Evolutionary conservation across 768 basidiomycete genomes (phyloP).

Genomic region (Collybiopsis confluens): DNA sequence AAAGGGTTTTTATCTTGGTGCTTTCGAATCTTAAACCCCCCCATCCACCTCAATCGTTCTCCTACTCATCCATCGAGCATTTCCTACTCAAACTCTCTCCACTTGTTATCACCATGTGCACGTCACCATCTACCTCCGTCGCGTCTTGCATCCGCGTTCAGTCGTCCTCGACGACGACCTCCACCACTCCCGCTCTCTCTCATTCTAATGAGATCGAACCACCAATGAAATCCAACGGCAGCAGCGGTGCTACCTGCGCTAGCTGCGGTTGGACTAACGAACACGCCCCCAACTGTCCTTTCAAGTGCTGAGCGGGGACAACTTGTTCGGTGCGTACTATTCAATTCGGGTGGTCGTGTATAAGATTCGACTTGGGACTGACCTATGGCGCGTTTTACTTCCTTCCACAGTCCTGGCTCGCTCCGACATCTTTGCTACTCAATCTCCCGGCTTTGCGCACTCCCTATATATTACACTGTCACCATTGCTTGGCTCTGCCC

Average conservation of each 20-base stretch:
- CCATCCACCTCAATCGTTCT: not conserved
- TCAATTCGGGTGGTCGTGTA: too few relatives aligned
- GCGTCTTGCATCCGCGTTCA: not conserved
- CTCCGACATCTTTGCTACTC: not conserved
- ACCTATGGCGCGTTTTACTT: too few relatives aligned
- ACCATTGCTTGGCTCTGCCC: not conserved
- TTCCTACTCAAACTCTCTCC: too few relatives aligned
- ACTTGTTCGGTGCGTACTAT: not conserved
- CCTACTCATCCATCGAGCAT: not conserved
- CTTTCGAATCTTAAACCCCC: too few relatives aligned
- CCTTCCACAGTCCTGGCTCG: not conserved
- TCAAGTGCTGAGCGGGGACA: conserved; percentile 40
- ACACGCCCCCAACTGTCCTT: conserved; percentile 59
- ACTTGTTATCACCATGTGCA: not conserved
- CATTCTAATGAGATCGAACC: not conserved
- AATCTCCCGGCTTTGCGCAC: not conserved
- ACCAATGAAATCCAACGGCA: not conserved
- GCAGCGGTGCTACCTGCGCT: conserved; percentile 49
- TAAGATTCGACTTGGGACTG: too few relatives aligned
- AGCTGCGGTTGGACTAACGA: conserved; percentile 70
- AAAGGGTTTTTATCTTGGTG: too few relatives aligned
- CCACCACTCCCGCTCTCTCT: not conserved
- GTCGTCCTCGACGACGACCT: too few relatives aligned
- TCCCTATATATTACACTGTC: not conserved
- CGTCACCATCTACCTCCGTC: not conserved